Evolutionary conservation across 495 filamentous ascomycete genomes (phyloP).

Genomic region (Penicillium riverlandense): DNA sequence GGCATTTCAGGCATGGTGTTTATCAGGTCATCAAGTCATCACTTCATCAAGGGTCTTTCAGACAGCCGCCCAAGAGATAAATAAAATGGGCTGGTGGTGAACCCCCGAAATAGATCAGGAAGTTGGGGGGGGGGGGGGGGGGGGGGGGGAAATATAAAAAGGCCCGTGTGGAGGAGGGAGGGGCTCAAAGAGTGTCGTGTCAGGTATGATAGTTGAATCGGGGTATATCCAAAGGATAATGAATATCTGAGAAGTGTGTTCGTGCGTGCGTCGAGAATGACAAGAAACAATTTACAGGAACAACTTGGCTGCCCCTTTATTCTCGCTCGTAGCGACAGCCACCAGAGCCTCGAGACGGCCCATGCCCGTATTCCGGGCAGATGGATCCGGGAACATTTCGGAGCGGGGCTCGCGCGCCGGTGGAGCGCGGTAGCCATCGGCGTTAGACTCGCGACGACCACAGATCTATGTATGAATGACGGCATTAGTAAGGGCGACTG

Average conservation of each 20-base stretch:
- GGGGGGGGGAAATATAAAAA: not conserved
- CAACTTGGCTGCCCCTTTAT: constrained; percentile 48
- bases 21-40: constrained; percentile 39
- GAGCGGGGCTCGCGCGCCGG: constrained; percentile 25
- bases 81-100: not conserved
- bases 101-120: not conserved
- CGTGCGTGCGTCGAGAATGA: not conserved
- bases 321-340: constrained; percentile 81
- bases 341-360: constrained; percentile 75
- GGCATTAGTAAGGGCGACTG: constrained; percentile 31
- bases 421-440: constrained; percentile 27
- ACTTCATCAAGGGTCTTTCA: constrained; percentile 27
- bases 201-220: no score
- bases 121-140: no score
- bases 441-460: constrained; percentile 25
- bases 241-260: not conserved
- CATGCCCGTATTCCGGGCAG: constrained; percentile 45
- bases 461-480: constrained; percentile 27
- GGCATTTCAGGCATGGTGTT: not conserved
- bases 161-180: not conserved
- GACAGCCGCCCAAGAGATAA: not conserved
- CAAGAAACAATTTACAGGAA: constrained; percentile 22
- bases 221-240: not conserved
- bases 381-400: constrained; percentile 21
- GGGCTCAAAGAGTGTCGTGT: not conserved